These are phyloP conservation scores for Silene vulgaris DNA, from an alignment of 179 eudicot species.

Conservation along the genomic window DNA sequence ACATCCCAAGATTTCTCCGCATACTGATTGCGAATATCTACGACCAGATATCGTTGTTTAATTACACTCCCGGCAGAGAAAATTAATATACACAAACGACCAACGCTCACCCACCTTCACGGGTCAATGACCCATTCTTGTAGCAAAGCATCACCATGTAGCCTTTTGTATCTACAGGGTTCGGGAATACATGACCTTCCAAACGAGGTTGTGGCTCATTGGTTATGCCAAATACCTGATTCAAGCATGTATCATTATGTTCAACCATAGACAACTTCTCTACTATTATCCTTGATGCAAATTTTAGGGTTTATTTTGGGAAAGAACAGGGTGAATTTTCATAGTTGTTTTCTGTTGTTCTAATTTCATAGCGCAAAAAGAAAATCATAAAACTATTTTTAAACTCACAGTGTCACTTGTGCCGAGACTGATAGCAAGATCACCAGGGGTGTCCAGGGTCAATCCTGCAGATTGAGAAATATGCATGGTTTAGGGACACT, in stretches of 20 bases:
- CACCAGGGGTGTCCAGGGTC: conserved; percentile 85
- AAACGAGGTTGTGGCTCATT: conserved; percentile 71
- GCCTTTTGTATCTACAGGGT: conserved; percentile 76
- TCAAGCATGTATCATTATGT: conserved; percentile 11
- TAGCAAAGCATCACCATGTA: conserved; percentile 86
- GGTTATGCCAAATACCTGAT: conserved; percentile 88
- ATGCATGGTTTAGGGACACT: background rate
- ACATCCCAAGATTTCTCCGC: conserved; percentile 78
- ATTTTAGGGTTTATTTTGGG: background rate
- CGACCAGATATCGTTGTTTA: conserved; percentile 11
- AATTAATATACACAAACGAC: background rate
- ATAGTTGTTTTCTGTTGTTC: background rate
- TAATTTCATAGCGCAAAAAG: background rate
- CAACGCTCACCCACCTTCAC: conserved; percentile 51
- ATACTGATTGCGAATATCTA: conserved; percentile 64
- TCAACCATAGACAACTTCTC: conserved; percentile 12
- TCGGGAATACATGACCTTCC: conserved; percentile 95
- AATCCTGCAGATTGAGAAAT: conserved; percentile 44
- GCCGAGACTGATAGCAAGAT: conserved; percentile 93
- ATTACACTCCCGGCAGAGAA: background rate
- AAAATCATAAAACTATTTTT: background rate
- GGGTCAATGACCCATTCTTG: conserved; percentile 76
- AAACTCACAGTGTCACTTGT: conserved; percentile 93
- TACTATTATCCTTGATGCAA: background rate
- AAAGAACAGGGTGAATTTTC: background rate